phyloP scores from a whole-genome alignment of 2,329 filamentous ascomycete genomes.

The Clathrospora elynae region DNA sequence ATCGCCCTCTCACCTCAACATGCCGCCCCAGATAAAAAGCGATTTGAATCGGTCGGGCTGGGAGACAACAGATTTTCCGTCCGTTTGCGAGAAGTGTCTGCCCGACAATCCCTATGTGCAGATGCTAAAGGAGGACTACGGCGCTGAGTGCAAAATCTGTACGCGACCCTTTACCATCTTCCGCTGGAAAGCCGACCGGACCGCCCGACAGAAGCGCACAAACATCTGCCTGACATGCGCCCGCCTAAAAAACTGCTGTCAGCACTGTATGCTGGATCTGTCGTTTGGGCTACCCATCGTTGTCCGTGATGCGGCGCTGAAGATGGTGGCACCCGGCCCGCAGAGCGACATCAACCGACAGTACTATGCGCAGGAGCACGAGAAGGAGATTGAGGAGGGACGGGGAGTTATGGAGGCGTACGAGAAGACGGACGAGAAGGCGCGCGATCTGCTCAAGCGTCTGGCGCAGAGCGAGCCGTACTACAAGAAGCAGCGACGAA shows the following conservation, averaged over 20 bases:
- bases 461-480: slow-evolving; percentile 94
- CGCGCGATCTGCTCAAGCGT: slow-evolving; percentile 80
- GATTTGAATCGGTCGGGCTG: slow-evolving; percentile 94
- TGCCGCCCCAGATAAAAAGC: slow-evolving; percentile 93
- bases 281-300: slow-evolving; percentile 94
- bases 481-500: slow-evolving; percentile 81
- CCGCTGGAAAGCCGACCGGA: slow-evolving; percentile 90
- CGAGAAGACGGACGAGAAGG: slow-evolving; percentile 97
- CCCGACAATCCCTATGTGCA: slow-evolving; percentile 97
- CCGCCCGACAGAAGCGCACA: slow-evolving; percentile 87
- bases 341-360: slow-evolving; percentile 92
- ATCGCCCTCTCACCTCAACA: slow-evolving; percentile 45
- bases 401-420: slow-evolving; percentile 81
- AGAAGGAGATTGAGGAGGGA: slow-evolving; percentile 92
- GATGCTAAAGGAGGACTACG: slow-evolving; percentile 97
- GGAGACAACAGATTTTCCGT: slow-evolving; percentile 91
- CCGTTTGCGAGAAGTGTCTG: slow-evolving; percentile 88
- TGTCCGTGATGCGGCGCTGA: slow-evolving; percentile 91
- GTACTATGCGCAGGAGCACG: slow-evolving; percentile 97
- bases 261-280: slow-evolving; percentile 97
- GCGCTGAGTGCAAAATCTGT: slow-evolving; percentile 74
- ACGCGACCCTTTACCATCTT: slow-evolving; percentile 96
- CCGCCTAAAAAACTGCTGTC: slow-evolving; percentile 96
- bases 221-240: slow-evolving; percentile 97
- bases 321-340: slow-evolving; percentile 95